These are phyloP conservation scores for Herpetomonas samuelpessoai DNA, from an alignment of 208 protist genomes.

Conservation along the genomic window DNA sequence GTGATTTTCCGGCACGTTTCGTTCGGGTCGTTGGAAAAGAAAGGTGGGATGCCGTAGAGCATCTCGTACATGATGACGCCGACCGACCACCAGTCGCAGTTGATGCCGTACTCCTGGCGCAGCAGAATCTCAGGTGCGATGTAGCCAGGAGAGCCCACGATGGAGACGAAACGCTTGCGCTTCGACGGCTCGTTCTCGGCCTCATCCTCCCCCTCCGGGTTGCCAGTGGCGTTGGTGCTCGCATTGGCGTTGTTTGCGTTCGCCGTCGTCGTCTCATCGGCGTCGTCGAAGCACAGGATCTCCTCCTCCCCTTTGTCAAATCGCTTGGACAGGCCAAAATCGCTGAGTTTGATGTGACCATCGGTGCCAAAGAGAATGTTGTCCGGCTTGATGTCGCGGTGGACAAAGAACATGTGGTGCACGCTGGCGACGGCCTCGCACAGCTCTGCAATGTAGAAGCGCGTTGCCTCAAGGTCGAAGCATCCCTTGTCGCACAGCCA, in stretches of 20 bases:
- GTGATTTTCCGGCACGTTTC: slow-evolving; percentile 95
- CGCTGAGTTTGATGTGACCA: slow-evolving; percentile 97
- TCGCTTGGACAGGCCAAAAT: slow-evolving; percentile 96
- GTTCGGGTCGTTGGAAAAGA: slow-evolving; percentile 91
- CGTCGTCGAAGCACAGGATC: slow-evolving; percentile 10
- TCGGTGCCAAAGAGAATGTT: slow-evolving; percentile 96
- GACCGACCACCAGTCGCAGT: slow-evolving; percentile 98
- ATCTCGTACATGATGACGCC: slow-evolving; percentile 98
- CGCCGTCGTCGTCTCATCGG: slow-evolving; percentile 1
- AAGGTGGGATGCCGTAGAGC: slow-evolving; percentile 95
- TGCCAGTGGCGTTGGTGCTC: slow-evolving; percentile 13
- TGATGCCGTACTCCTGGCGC: slow-evolving; percentile 91
- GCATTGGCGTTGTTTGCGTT: slow-evolving; percentile 4
- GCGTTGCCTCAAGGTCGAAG: slow-evolving; percentile 82
- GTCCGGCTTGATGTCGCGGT: slow-evolving; percentile 98
- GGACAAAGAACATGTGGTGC: slow-evolving; percentile 90
- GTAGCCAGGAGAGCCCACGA: slow-evolving; percentile 97
- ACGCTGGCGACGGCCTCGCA: slow-evolving; percentile 88
- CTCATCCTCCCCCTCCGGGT: background rate
- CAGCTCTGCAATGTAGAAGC: slow-evolving; percentile 93
- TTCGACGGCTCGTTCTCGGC: slow-evolving; percentile 14
- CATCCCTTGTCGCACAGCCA: slow-evolving; percentile 88
- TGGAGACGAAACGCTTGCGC: slow-evolving; percentile 87
- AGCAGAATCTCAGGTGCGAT: slow-evolving; percentile 96
- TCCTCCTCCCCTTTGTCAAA: slow-evolving; percentile 38